phyloP scores from a whole-genome alignment of 371 early-diverging fungal genomes.

The Phascolomyces articulosus region DNA sequence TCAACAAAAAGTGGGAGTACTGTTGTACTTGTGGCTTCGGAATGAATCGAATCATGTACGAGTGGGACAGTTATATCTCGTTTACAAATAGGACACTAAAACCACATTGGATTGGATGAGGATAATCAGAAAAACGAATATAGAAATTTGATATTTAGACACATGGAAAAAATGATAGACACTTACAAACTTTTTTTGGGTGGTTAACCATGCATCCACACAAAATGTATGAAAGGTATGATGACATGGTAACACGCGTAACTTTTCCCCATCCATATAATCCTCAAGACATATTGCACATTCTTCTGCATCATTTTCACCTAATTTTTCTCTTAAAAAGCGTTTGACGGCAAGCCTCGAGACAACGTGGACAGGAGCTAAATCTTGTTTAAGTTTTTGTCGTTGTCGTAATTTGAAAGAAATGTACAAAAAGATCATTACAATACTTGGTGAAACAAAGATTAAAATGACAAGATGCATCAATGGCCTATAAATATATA shows the following conservation, averaged over 20 bases:
- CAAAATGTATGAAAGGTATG: conserved; percentile 93
- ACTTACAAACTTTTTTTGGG: conserved; percentile 78
- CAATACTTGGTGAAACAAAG: conserved; percentile 71
- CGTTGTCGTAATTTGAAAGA: conserved; percentile 68
- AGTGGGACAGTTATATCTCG: conserved; percentile 12
- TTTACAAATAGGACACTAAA: conserved; percentile 13
- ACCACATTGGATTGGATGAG: background rate
- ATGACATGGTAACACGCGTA: conserved; percentile 85
- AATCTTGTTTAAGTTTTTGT: conserved; percentile 56
- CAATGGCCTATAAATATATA: conserved; percentile 58
- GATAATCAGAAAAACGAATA: background rate
- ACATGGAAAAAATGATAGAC: background rate
- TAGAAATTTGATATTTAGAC: too few relatives aligned
- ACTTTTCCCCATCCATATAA: conserved; percentile 76
- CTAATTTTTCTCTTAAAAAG: conserved; percentile 56
- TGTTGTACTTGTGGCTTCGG: background rate
- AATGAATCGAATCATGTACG: background rate
- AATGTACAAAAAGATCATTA: conserved; percentile 71
- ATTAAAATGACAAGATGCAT: conserved; percentile 71
- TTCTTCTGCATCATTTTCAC: conserved; percentile 67
- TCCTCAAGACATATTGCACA: conserved; percentile 96
- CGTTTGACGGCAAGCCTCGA: conserved; percentile 61
- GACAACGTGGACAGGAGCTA: conserved; percentile 72
- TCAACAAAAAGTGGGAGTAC: conserved; percentile 6
- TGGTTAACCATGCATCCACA: conserved; percentile 88